Conservation (phyloP, 257 asterid species). For the Ilex aquifolium region DNA sequence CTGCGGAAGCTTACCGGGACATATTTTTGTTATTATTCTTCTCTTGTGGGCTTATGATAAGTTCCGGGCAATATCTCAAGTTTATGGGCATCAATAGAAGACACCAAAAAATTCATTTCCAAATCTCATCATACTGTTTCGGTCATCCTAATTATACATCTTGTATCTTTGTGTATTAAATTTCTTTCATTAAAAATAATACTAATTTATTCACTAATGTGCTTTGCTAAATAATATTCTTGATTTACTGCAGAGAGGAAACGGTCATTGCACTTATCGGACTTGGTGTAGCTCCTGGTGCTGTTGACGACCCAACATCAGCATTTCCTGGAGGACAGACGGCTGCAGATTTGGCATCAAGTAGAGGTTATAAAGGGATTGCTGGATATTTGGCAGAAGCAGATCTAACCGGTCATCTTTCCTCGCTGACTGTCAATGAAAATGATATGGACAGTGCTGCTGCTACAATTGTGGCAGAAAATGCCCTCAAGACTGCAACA, state of each 20-base stretch:
- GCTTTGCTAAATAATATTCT: neutral
- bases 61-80: too few relatives aligned
- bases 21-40: too few relatives aligned
- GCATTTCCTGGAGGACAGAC: constrained; percentile 24
- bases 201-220: too few relatives aligned
- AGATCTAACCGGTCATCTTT: constrained; percentile 19
- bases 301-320: constrained; percentile 25
- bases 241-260: constrained; percentile 16
- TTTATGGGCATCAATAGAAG: too few relatives aligned
- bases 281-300: constrained; percentile 23
- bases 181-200: too few relatives aligned
- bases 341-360: constrained; percentile 29
- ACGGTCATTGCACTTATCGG: constrained; percentile 20
- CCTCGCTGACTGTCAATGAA: constrained; percentile 11
- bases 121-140: too few relatives aligned
- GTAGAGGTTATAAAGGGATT: constrained; percentile 23
- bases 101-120: too few relatives aligned
- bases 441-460: constrained; percentile 8
- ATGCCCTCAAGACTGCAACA: constrained; percentile 6
- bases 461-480: constrained; percentile 16
- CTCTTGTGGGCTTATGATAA: too few relatives aligned
- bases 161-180: too few relatives aligned
- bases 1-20: too few relatives aligned
- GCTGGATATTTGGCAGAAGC: constrained; percentile 29
- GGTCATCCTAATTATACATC: too few relatives aligned